Evolutionary conservation across 2,329 filamentous ascomycete species (phyloP), one percentile per base, ranked within the genome.

Genomic region (Amphichorda felina): DNA sequence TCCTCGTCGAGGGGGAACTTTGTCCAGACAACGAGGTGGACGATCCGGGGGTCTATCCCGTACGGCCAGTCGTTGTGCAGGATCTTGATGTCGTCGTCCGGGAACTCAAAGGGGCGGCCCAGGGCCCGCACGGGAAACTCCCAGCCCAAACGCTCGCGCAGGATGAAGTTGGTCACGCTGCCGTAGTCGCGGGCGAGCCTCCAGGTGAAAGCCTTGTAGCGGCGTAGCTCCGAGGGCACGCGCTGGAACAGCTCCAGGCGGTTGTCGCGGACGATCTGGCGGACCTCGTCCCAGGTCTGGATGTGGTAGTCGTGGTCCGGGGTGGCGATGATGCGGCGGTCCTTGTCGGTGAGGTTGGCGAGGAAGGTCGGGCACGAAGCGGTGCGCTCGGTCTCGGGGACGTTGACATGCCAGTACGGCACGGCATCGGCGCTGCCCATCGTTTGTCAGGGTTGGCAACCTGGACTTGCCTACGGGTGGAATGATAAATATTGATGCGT

Each of bases 51-150:
- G 47, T 91, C 85, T 36, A 95, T 67, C 0, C 85, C 87, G 50
- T 95, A 96, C 1, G 89, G 89, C 84, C 87, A 95, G 66, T 96
- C 88, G 51, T 96, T 96, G 59, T 72, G 75, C 28, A 94, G 56
- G 33, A 94, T 78, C 55, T 77, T 86, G 47, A 79, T 60, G 49
- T 91, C 81, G 8, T 63, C 61, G 1, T 63, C 61, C 1, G 56
- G 56, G 36, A 44, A 49, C 42, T 61, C 56, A 41, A 75, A 69
- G 0, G 65, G 65, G 17, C 36, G 42, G 14, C 48, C 50, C 4
- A 47, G 19, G 8, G 21, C 15, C 27, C 38, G 36, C 13, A 68
- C 47, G 1, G 64, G 66, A n/a, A 43, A 39, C 2, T 58, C 53
- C 89, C 89, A 95, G 13, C 63, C 57, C 38, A 95, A 61, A 33